These are phyloP conservation scores for Colletotrichum lentis DNA, from an alignment of 2,329 filamentous ascomycete species.

Conservation along the genomic window DNA sequence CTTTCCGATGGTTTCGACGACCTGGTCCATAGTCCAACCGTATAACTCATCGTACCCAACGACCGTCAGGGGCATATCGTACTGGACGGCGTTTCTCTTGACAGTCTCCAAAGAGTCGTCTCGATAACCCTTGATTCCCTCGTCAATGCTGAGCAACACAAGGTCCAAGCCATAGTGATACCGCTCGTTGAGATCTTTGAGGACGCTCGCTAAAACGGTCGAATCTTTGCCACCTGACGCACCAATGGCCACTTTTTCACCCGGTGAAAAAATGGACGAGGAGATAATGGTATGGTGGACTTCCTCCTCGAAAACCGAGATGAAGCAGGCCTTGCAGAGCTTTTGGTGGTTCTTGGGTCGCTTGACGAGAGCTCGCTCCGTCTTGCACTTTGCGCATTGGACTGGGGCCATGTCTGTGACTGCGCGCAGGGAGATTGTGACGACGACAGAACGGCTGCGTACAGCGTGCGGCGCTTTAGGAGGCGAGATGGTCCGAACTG, in stretches of 20 bases:
- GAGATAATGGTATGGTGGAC: slow-evolving; percentile 90
- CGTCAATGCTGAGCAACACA: slow-evolving; percentile 89
- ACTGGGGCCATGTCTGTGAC: slow-evolving; percentile 76
- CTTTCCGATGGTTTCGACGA: slow-evolving; percentile 94
- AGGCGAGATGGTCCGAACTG: no score
- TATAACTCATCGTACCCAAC: slow-evolving; percentile 94
- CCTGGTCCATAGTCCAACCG: slow-evolving; percentile 99
- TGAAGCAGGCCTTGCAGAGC: slow-evolving; percentile 89
- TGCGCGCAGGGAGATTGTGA: not conserved
- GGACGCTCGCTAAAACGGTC: slow-evolving; percentile 90
- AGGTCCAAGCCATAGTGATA: slow-evolving; percentile 87
- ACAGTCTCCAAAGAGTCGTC: slow-evolving; percentile 97
- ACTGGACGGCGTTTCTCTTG: slow-evolving; percentile 90
- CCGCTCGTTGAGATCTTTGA: slow-evolving; percentile 93
- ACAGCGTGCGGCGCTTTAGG: not conserved
- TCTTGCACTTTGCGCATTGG: slow-evolving; percentile 78
- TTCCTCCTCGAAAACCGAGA: slow-evolving; percentile 87
- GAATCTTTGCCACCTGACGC: slow-evolving; percentile 98
- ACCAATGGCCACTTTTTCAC: slow-evolving; percentile 91
- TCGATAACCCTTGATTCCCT: slow-evolving; percentile 95
- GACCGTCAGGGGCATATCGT: slow-evolving; percentile 90
- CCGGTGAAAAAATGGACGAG: slow-evolving; percentile 80
- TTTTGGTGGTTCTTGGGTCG: slow-evolving; percentile 95
- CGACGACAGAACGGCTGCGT: not conserved
- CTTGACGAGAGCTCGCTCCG: slow-evolving; percentile 84